A percentile compares a stretch with the other conserved stretches of the same genome.
Evolutionary conservation across 768 basidiomycete species (phyloP).

Genomic region (Trametes punicea): DNA sequence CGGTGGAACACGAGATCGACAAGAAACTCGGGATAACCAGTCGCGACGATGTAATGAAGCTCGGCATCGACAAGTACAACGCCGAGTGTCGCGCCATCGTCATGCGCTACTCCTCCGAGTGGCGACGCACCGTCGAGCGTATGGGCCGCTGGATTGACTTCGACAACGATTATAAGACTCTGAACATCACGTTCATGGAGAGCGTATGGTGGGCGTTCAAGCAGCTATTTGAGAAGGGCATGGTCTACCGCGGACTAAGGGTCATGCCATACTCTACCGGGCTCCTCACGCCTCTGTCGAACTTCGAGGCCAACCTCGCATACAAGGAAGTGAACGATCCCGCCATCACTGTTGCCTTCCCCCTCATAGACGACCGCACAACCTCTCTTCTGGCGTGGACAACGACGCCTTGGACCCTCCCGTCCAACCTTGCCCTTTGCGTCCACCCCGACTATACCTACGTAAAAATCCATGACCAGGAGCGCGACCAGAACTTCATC

Average conservation of each 20-base stretch:
- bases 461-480: slow-evolving; percentile 92
- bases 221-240: slow-evolving; percentile 85
- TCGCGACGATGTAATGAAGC: slow-evolving; percentile 86
- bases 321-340: slow-evolving; percentile 95
- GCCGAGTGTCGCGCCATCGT: slow-evolving; percentile 95
- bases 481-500: slow-evolving; percentile 85
- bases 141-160: slow-evolving; percentile 99
- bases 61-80: slow-evolving; percentile 98
- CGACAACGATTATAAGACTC: slow-evolving; percentile 98
- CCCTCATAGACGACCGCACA: slow-evolving; percentile 86
- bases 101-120: slow-evolving; percentile 94
- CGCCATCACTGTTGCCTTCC: slow-evolving; percentile 90
- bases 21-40: slow-evolving; percentile 91
- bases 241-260: slow-evolving; percentile 89
- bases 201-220: slow-evolving; percentile 99
- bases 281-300: slow-evolving; percentile 92
- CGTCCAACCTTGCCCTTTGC: slow-evolving; percentile 92
- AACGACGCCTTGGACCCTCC: slow-evolving; percentile 97
- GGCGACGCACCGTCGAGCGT: slow-evolving; percentile 92
- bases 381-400: slow-evolving; percentile 97
- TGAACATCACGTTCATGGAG: slow-evolving; percentile 94
- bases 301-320: slow-evolving; percentile 92
- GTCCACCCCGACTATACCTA: slow-evolving; percentile 96
- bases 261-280: slow-evolving; percentile 99
- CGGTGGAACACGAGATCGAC: slow-evolving; percentile 99